Evolutionary conservation across 768 basidiomycete genomes (phyloP).

Genomic region (Lactarius pseudohatsudake): DNA sequence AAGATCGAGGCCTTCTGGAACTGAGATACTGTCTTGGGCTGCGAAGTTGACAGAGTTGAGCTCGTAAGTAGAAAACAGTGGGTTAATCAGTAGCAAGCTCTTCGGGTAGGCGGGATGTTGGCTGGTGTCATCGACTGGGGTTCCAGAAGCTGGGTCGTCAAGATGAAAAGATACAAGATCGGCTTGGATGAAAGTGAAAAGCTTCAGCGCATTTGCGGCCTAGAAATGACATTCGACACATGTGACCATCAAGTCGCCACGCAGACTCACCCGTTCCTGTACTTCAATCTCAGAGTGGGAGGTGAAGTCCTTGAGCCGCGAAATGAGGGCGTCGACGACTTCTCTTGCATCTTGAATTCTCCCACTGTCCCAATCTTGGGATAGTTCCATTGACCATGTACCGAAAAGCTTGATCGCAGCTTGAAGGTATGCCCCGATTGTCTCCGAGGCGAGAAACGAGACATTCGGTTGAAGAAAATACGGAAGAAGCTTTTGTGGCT

Average conservation of each 20-base stretch:
- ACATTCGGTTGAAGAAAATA: slow-evolving; percentile 65
- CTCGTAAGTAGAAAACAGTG: slow-evolving; percentile 73
- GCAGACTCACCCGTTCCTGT: slow-evolving; percentile 76
- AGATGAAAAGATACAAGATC: slow-evolving; percentile 63
- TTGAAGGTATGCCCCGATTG: slow-evolving; percentile 78
- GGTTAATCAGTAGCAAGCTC: slow-evolving; percentile 81
- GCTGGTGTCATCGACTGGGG: slow-evolving; percentile 34
- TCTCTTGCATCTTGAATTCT: slow-evolving; percentile 61
- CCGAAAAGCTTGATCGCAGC: slow-evolving; percentile 86
- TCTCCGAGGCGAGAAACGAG: slow-evolving; percentile 58
- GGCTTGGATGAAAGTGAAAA: slow-evolving; percentile 73
- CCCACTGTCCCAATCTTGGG: slow-evolving; percentile 75
- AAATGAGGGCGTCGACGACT: slow-evolving; percentile 61
- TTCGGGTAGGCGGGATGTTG: slow-evolving; percentile 73
- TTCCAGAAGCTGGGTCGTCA: slow-evolving; percentile 38
- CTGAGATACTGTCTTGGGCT: slow-evolving; percentile 78
- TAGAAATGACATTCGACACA: slow-evolving; percentile 35
- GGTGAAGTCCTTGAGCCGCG: slow-evolving; percentile 58
- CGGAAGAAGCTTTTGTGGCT: slow-evolving; percentile 71
- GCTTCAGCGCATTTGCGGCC: slow-evolving; percentile 79
- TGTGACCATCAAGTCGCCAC: slow-evolving; percentile 9
- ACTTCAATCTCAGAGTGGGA: slow-evolving; percentile 77
- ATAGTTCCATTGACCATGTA: slow-evolving; percentile 73
- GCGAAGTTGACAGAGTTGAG: slow-evolving; percentile 79
- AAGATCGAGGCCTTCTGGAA: slow-evolving; percentile 85